phyloP scores from a whole-genome alignment of 495 filamentous ascomycete genomes.

The Beverwykella pulmonaria region DNA sequence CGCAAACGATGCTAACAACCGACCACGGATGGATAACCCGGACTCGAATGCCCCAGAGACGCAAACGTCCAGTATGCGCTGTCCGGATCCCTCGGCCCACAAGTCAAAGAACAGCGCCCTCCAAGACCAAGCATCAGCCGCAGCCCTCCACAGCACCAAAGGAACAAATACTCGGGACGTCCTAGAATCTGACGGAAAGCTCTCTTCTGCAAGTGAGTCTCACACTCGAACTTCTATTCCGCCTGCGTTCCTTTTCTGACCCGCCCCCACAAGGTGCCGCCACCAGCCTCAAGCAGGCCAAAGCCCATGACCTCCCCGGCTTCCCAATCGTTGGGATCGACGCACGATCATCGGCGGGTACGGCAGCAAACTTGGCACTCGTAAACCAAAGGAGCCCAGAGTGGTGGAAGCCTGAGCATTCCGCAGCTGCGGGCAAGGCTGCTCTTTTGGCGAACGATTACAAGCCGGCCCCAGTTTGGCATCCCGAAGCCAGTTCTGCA shows the following conservation, averaged over 20 bases:
- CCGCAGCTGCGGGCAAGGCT: conserved; percentile 67
- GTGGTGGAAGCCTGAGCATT: conserved; percentile 62
- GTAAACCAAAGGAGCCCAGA: conserved; percentile 63
- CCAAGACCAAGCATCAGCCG: conserved; percentile 47
- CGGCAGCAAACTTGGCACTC: conserved; percentile 74
- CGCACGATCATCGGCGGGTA: conserved; percentile 67
- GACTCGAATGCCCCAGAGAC: background rate
- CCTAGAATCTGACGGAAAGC: conserved; percentile 53
- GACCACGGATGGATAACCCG: background rate
- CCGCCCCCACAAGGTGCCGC: conserved; percentile 52
- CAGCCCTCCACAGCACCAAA: conserved; percentile 50
- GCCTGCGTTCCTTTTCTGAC: background rate
- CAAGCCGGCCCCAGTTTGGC: conserved; percentile 57
- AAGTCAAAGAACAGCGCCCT: conserved; percentile 38
- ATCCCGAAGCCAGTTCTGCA: conserved; percentile 59
- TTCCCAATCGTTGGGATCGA: conserved; percentile 68
- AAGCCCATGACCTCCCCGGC: conserved; percentile 66
- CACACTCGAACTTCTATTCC: background rate
- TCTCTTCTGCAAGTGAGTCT: conserved; percentile 57
- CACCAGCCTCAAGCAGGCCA: conserved; percentile 67
- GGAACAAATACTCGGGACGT: conserved; percentile 46
- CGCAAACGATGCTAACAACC: conserved; percentile 20
- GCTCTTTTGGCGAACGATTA: conserved; percentile 70
- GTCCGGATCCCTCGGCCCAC: conserved; percentile 48
- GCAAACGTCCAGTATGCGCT: conserved; percentile 24